Evolutionary conservation across 306 rosid species (phyloP), one percentile per base, ranked within the genome.

Genomic region (Lathyrus sativus): DNA sequence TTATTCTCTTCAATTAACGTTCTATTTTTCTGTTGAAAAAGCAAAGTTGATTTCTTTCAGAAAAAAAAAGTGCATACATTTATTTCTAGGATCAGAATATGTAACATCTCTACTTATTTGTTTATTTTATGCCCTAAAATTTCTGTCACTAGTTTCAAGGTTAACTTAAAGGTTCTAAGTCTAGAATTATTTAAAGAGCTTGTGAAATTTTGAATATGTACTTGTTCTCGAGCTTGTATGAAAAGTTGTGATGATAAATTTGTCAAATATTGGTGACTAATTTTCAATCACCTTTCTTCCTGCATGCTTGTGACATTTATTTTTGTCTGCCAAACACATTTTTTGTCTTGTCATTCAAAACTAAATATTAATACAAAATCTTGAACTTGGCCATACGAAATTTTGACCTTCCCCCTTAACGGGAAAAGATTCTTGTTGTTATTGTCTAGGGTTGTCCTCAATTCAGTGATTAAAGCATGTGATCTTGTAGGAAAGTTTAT

Each of bases 1-100:
- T 57, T 56, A 19, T 55, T 66, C 38, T 61, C 48, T 57, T 33
- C 28, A 35, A 19, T 9, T 73, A 18, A 6, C 31, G n/a, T 65
- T 76, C 26, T 50, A 33, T 35, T 67, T 62, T 72, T 73, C 35
- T 15, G 65, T 64, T 41, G 65, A 53, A 73, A 64, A 17, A 57
- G 17, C 8, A 42, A 64, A 17, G 58, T 41, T 64, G 3, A 38
- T n/a, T 12, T 33, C 28, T 46, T 39, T 62, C 28, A 9, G 70
- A n/a, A n/a, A n/a, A 63, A 60, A 31, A 18, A 63, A 73, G 14
- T 53, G 15, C 77, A 53, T 15, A 39, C 54, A 41, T 62, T 62
- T 42, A 63, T 19, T 62, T 63, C 45, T 73, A 29, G 28, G 37
- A 18, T 53, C 58, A 42, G 5, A 43, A 15, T 64, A 7, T 54